Conservation (phyloP, 495 filamentous ascomycete genomes). For the Tuber magnatum region DNA sequence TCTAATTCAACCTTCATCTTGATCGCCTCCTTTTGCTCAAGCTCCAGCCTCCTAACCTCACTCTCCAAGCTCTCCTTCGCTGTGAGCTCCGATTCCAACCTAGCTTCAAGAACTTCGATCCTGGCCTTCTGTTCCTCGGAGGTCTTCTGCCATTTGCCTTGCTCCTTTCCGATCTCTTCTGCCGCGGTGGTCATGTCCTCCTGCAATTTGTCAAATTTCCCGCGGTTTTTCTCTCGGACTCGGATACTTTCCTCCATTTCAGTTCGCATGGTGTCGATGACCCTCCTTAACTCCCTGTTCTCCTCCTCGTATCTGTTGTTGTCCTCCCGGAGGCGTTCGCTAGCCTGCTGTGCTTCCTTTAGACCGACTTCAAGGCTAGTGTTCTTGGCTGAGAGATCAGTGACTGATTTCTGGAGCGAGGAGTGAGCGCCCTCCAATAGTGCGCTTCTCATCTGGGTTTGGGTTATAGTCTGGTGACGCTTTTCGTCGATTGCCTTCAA, state of each 20-base stretch:
- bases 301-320: conserved; percentile 30
- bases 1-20: conserved; percentile 75
- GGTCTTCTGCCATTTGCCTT: conserved; percentile 62
- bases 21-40: conserved; percentile 52
- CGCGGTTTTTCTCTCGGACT: conserved; percentile 66
- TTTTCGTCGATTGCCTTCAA: conserved; percentile 39
- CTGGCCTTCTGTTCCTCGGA: conserved; percentile 66
- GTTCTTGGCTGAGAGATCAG: conserved; percentile 35
- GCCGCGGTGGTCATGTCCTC: conserved; percentile 74
- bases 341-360: conserved; percentile 26
- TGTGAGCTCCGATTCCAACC: conserved; percentile 66
- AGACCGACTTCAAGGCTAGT: conserved; percentile 33
- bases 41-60: conserved; percentile 67
- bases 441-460: conserved; percentile 39
- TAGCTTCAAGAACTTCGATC: conserved; percentile 71
- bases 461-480: conserved; percentile 34
- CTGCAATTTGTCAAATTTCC: conserved; percentile 73
- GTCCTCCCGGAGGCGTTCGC: conserved; percentile 34
- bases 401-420: conserved; percentile 38
- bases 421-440: conserved; percentile 40
- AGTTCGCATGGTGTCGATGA: conserved; percentile 58
- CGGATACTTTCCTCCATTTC: conserved; percentile 81
- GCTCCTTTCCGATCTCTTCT: conserved; percentile 68
- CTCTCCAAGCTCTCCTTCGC: conserved; percentile 71
- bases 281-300: conserved; percentile 50